Percentiles rank a stretch among this genome's conserved stretches.
phyloP scores from a whole-genome alignment of 441 rosid species.

The Hura crepitans region DNA sequence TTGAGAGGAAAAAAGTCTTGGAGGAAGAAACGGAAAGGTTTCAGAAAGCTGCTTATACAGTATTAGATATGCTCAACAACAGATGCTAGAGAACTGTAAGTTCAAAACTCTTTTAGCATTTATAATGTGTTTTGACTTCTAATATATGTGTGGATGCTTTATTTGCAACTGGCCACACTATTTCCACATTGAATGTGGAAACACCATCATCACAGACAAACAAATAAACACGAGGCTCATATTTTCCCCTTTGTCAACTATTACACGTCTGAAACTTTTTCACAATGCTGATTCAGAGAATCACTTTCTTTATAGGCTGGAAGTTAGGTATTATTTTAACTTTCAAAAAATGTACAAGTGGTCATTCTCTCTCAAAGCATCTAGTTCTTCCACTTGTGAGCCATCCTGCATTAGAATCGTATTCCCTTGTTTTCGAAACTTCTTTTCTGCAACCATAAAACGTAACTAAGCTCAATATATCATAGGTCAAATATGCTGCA shows the following conservation, averaged over 20 bases:
- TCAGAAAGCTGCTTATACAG: conserved; percentile 82
- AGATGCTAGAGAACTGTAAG: conserved; percentile 34
- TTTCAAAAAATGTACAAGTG: conserved; percentile 58
- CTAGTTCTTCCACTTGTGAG: conserved; percentile 67
- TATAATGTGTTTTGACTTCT: background rate
- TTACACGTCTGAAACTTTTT: conserved; percentile 2
- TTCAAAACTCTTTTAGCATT: background rate
- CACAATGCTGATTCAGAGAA: background rate
- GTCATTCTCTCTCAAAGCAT: conserved; percentile 69
- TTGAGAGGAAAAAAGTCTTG: conserved; percentile 59
- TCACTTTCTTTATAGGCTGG: conserved; percentile 8
- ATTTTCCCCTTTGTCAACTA: background rate
- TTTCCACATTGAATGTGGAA: background rate
- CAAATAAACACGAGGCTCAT: background rate
- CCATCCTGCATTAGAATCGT: conserved; percentile 71
- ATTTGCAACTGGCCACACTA: background rate
- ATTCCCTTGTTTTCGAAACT: conserved; percentile 67
- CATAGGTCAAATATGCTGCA: background rate
- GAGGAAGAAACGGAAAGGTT: conserved; percentile 67
- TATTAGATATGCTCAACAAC: conserved; percentile 63
- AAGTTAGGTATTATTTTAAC: background rate
- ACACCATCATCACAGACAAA: background rate
- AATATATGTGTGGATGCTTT: background rate
- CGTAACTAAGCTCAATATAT: conserved; percentile 16
- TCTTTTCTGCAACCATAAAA: conserved; percentile 54